Percentiles rank a stretch among this genome's conserved stretches.
Conservation (phyloP, 306 rosid species). For the Cucumis hystrix region DNA sequence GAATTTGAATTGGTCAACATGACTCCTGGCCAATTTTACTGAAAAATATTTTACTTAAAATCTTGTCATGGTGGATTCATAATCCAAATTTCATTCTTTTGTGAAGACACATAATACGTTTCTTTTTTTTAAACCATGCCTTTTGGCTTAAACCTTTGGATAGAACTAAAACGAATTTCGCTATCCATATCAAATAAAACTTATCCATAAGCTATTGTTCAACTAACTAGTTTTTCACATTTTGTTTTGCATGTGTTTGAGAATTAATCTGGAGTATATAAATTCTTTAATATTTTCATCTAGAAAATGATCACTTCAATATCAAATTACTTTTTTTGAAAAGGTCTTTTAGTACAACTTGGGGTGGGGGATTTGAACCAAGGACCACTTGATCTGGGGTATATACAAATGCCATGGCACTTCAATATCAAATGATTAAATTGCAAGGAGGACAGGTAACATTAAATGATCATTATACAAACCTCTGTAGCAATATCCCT, state of each 20-base stretch:
- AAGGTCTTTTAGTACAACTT: too few relatives aligned
- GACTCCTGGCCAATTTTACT: background rate
- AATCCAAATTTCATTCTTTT: background rate
- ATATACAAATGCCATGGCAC: too few relatives aligned
- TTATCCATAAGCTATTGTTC: background rate
- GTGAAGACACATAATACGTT: background rate
- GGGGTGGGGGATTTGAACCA: too few relatives aligned
- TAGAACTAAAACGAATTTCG: background rate
- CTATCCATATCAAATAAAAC: background rate
- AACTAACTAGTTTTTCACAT: background rate
- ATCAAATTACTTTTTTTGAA: background rate
- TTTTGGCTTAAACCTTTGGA: background rate
- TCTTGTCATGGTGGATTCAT: background rate
- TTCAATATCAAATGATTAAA: background rate
- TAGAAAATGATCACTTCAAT: background rate
- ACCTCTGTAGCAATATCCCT: constrained; percentile 74
- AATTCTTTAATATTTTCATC: background rate
- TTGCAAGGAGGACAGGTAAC: background rate
- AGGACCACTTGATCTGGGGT: too few relatives aligned
- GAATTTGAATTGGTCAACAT: background rate
- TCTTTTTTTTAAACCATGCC: background rate
- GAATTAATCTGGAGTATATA: background rate
- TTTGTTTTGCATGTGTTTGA: background rate
- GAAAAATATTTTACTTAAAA: background rate
- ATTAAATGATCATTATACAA: constrained; percentile 3